These are phyloP conservation scores for Colletotrichum cordylinicola DNA, from an alignment of 2,329 filamentous ascomycete genomes.

Conservation along the genomic window DNA sequence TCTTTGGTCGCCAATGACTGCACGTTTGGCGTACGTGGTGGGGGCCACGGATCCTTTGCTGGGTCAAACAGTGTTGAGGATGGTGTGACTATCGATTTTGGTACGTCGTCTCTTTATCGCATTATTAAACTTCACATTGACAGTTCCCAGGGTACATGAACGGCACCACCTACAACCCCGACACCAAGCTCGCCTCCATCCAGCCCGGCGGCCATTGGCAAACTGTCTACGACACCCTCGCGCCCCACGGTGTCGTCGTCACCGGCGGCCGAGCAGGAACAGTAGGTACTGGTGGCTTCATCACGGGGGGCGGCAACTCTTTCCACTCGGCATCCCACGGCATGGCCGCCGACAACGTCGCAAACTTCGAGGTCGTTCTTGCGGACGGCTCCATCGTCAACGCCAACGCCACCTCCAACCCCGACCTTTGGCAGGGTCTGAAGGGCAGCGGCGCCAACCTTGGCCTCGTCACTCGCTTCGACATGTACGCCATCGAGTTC, in stretches of 20 bases:
- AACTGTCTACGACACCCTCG: slow-evolving; percentile 40
- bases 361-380: slow-evolving; percentile 52
- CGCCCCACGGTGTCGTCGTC: slow-evolving; percentile 34
- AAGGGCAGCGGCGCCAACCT: slow-evolving; percentile 55
- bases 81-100: slow-evolving; percentile 43
- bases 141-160: slow-evolving; percentile 32
- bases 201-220: slow-evolving; percentile 42
- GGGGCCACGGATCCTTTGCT: slow-evolving; percentile 39
- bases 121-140: not conserved
- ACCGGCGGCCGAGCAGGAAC: slow-evolving; percentile 40
- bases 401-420: slow-evolving; percentile 41
- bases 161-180: slow-evolving; percentile 30
- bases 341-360: slow-evolving; percentile 51
- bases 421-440: slow-evolving; percentile 51
- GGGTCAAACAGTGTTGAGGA: slow-evolving; percentile 40
- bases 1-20: slow-evolving; percentile 34
- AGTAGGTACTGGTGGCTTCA: slow-evolving; percentile 40
- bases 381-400: slow-evolving; percentile 47
- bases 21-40: slow-evolving; percentile 43
- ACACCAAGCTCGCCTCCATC: slow-evolving; percentile 34
- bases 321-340: slow-evolving; percentile 44
- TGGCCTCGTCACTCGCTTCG: slow-evolving; percentile 41
- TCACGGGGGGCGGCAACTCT: slow-evolving; percentile 41
- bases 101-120: slow-evolving; percentile 8
- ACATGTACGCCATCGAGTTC: slow-evolving; percentile 36